Base-by-base conservation (phyloP, 2,329 filamentous ascomycete species). In the Diaporthe vexans region DNA sequence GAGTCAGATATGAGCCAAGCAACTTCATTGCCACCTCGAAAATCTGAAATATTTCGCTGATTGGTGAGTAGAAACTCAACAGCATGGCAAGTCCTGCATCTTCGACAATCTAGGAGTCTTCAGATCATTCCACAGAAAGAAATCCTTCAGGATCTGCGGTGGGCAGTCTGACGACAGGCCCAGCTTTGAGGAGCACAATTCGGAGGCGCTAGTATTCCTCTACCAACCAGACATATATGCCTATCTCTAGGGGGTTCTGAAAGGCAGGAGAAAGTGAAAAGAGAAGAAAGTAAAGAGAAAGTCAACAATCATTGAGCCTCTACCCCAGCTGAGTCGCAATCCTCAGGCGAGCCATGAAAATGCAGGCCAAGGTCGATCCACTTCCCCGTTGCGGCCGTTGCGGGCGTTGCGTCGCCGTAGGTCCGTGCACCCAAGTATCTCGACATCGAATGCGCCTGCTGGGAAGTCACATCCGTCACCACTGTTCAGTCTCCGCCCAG, bases 401-500 rank as follows among this genome's bases (percentile, higher is more conserved):
- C 37, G 13, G 37, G 37, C 37, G 11, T 40, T 52, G 46, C 21
- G 29, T 37, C 24, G 21, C 10, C 8, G 21, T n/a, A 21, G 46
- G 63, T 68, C 63, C 63, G 48, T 68, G 63, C 63, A 35, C 15
- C 63, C 46, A 48, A 24, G 13, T 48, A 68, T 68, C n/a, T 35
- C 37, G 33, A 54, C 46, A 37, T 67, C 63, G 21, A 52, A 24
- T 40, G 63, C 46, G 35, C 46, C 46, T 10, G 46, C 63, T 68
- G 33, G 6, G 13, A 51, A 54, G 46, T 68, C 63, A 68, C 48
- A 40, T 26, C 63, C 63, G 48, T 52, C 63, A 68, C 46, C 46
- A 63, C 59, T 46, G 19, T 26, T 7, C 59, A 68, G 63, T 21
- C 48, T 26, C 63, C 26, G 48, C 46, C 61, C 15, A 48, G 33